Conservation (phyloP, 2,329 filamentous ascomycete species). For the Acrodontium crateriforme region DNA sequence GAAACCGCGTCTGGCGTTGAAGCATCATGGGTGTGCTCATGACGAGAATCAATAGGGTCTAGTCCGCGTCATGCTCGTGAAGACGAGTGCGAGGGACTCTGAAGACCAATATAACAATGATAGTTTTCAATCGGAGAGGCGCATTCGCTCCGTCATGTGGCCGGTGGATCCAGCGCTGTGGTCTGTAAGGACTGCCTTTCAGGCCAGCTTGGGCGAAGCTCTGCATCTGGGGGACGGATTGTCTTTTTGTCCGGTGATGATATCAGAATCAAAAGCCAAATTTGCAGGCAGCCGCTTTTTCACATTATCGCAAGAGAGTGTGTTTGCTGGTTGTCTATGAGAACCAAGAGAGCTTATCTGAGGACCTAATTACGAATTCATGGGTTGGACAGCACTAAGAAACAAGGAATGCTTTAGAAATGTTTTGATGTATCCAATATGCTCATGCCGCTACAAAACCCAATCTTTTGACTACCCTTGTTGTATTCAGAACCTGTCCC, state of each 20-base stretch:
- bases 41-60: constrained; percentile 14
- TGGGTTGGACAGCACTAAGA: constrained; percentile 1
- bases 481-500: constrained; percentile 29
- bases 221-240: constrained; percentile 4
- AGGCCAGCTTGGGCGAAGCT: constrained; percentile 1
- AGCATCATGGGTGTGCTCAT: constrained; percentile 8
- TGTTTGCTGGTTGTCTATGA: constrained; percentile 17
- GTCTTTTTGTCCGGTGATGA: constrained; percentile 17
- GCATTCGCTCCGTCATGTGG: constrained; percentile 21
- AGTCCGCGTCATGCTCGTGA: no score
- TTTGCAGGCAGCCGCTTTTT: constrained; percentile 17
- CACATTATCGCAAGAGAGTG: constrained; percentile 2
- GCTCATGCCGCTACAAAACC: neutral
- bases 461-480: constrained; percentile 5
- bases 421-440: neutral
- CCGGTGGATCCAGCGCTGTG: no score
- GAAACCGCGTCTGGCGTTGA: constrained; percentile 8
- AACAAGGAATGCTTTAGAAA: constrained; percentile 4
- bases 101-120: no score
- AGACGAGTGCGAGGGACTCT: no score
- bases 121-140: constrained; percentile 27
- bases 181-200: constrained; percentile 11
- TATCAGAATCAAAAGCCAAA: constrained; percentile 18
- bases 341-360: constrained; percentile 22
- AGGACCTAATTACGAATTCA: constrained; percentile 12